Evolutionary conservation across 768 basidiomycete species (phyloP), one percentile per base, ranked within the genome.

Genomic region (Kwoniella sp.): DNA sequence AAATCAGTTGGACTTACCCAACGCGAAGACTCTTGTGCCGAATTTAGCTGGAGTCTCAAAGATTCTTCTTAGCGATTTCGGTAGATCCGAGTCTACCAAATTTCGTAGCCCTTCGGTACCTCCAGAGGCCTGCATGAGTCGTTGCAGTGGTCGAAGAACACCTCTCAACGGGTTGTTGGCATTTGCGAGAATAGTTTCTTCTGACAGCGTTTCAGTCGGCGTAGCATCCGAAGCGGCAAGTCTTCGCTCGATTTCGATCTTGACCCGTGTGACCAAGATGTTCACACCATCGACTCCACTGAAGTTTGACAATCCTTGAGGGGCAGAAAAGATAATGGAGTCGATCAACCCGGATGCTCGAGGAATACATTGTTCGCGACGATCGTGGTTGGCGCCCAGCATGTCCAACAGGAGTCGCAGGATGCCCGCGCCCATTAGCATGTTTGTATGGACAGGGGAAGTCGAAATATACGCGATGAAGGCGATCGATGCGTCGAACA

Each of bases 121-220:
- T 9, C 95, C 95, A 0, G 92, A 89, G 0, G 90, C 89, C 74
- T 94, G 91, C 94, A 99, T 96, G 87, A 98, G 92, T 27, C 96
- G 87, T 71, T 96, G 92, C 82, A 95, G 87, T 0, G 93, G 92
- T 27, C 96, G 88, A 30, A 99, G 79, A 10, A 92, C 86, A 67
- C 92, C 88, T 80, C 95, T 96, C 69, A 98, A 82, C n/a, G 92
- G 87, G 40, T 88, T 87, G 25, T 88, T 87, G 3, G 88, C 86
- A 51, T 86, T 83, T 58, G 91, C 86, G 0, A 90, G 86, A 51
- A 96, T 82, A 67, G 88, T 86, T 46, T 88, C 90, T 89, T 29
- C 64, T 22, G 63, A 64, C 22, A 68, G 27, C 8, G 33, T 33
- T 8, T 69, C 61, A 5, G 51, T 60, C 17, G 61, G 40, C 40